Percentiles rank a stretch among this genome's conserved stretches.
phyloP scores from a whole-genome alignment of 225 moss, liverwort and hornwort genomes.

The Sphagnum contortum region DNA sequence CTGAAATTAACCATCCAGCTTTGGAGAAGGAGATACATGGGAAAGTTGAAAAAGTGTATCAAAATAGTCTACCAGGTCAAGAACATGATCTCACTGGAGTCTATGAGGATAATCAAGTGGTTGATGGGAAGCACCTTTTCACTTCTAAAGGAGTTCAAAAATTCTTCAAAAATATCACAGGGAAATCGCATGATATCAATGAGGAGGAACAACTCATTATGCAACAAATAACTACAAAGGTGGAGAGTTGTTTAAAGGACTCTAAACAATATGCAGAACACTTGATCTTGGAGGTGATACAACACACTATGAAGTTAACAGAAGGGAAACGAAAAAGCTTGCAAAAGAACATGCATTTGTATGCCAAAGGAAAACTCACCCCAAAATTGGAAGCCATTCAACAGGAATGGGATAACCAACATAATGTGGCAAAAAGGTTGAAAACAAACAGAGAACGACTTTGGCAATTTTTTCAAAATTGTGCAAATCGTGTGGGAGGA shows the following conservation, averaged over 20 bases:
- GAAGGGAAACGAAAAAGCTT: background rate
- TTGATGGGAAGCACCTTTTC: too few species aligned
- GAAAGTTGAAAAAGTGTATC: too few species aligned
- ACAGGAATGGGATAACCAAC: slow-evolving; percentile 3
- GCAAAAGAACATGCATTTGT: background rate
- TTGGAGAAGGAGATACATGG: background rate
- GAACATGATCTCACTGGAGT: too few species aligned
- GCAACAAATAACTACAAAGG: background rate
- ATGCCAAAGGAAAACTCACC: slow-evolving; percentile 1
- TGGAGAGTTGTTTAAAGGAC: background rate
- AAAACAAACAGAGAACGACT: background rate
- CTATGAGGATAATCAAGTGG: too few species aligned
- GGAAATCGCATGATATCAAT: too few species aligned
- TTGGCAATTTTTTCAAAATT: slow-evolving; percentile 1
- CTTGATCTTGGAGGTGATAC: background rate
- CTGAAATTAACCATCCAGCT: background rate
- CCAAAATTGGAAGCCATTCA: background rate
- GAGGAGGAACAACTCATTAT: background rate
- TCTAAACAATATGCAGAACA: background rate
- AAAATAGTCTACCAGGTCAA: too few species aligned
- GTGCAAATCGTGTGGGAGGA: slow-evolving; percentile 7
- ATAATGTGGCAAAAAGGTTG: background rate
- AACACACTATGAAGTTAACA: background rate
- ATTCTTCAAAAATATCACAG: too few species aligned
- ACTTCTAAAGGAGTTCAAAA: too few species aligned